phyloP scores from a whole-genome alignment of 2,329 filamentous ascomycete species.

The Neopestalotiopsis clavispora region DNA sequence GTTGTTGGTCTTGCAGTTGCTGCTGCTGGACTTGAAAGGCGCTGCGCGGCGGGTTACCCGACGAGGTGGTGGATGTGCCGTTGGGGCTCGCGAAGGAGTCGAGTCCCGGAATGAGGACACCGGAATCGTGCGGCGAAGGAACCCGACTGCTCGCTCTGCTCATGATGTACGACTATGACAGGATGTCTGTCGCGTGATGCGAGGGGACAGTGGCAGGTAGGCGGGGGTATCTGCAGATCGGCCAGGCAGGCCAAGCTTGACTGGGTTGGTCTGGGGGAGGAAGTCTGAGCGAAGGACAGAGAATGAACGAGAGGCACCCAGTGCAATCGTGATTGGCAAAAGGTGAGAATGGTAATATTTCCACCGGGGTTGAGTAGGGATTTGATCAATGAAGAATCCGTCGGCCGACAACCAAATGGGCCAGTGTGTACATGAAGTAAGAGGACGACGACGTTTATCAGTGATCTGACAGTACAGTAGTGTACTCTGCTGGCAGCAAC shows the following conservation, averaged over 20 bases:
- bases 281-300: background rate
- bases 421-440: too few species aligned
- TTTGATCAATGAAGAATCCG: too few species aligned
- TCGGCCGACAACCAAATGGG: too few species aligned
- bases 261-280: background rate
- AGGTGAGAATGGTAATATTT: background rate
- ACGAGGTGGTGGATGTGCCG: background rate
- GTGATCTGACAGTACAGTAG: too few species aligned
- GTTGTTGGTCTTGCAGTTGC: background rate
- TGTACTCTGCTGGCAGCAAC: too few species aligned
- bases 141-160: slow-evolving; percentile 5
- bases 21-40: background rate
- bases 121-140: slow-evolving; percentile 5
- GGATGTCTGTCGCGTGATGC: background rate
- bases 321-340: background rate
- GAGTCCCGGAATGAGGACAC: slow-evolving; percentile 9
- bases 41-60: background rate
- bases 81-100: background rate
- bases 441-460: too few species aligned
- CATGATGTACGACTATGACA: background rate
- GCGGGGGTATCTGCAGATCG: background rate
- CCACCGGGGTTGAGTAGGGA: too few species aligned
- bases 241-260: background rate
- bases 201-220: background rate
- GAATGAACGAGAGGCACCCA: background rate